Evolutionary conservation across 352 stramenopile species (phyloP).

Genomic region (Phytophthora sp.): DNA sequence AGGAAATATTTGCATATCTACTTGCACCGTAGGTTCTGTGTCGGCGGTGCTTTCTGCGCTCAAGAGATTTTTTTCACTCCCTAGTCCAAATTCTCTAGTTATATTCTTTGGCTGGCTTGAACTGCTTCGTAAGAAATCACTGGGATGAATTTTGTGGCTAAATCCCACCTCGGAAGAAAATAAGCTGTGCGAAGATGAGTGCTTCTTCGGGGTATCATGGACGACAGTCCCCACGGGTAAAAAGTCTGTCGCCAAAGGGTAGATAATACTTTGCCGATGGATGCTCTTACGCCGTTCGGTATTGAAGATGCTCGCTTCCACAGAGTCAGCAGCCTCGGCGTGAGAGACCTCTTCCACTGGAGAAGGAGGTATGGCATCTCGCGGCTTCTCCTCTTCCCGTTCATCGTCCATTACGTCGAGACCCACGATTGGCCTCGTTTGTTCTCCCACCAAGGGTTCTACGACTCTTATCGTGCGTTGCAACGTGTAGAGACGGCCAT

Average conservation of each 20-base stretch:
- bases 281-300: slow-evolving; percentile 11
- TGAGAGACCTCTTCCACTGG: slow-evolving; percentile 3
- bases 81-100: not conserved
- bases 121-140: not conserved
- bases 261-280: slow-evolving; percentile 27
- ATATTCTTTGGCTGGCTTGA: not conserved
- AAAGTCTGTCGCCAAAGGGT: slow-evolving; percentile 38
- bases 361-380: slow-evolving; percentile 4
- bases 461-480: slow-evolving; percentile 7
- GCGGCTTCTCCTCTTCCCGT: slow-evolving; percentile 2
- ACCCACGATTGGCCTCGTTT: not conserved
- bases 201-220: slow-evolving; percentile 26
- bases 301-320: not conserved
- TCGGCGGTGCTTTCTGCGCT: not conserved
- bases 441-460: not conserved
- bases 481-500: not conserved
- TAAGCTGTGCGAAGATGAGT: slow-evolving; percentile 7
- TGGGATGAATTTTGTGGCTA: slow-evolving; percentile 10
- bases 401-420: slow-evolving; percentile 15
- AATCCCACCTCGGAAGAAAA: not conserved
- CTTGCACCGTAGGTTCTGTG: slow-evolving; percentile 21
- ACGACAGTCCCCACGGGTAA: slow-evolving; percentile 48
- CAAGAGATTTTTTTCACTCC: not conserved
- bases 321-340: not conserved
- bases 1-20: slow-evolving; percentile 62